Evolutionary conservation across 2,329 filamentous ascomycete species (phyloP), one percentile per base, ranked within the genome.

Genomic region (Penicillium crustosum): DNA sequence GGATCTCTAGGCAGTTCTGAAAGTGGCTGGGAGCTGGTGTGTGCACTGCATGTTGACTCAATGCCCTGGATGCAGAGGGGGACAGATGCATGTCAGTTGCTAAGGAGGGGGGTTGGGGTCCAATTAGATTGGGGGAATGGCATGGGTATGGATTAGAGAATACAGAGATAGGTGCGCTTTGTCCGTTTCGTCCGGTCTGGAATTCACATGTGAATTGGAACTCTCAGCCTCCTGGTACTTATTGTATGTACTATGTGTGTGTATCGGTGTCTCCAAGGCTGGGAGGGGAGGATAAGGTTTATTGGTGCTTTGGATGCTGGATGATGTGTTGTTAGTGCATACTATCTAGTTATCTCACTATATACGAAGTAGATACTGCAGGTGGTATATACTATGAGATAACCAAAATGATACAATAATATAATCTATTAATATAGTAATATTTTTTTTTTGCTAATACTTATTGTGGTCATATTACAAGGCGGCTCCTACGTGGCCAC

Each of bases 401-500:
- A 31, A 21, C 2, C 0, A 45, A 8, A 35, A 35, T 7, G 15
- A 35, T 35, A 35, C 15, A 27, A 27, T n/a, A 12, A 19, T 29
- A 6, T 47, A n/a, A 35, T 49, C 8, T 21, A 41, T 29, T 39
- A 41, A 31, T 50, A 50, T 49, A 43, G 27, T 41, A 39, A n/a
- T 35, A 41, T 17, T 48, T 35, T 31, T n/a, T n/a, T n/a, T 21
- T 23, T 1, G 3, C 19, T 19, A 1, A n/a, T 15, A 13, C 31
- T 15, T 33, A 13, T 27, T 27, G 27, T 57, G n/a, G 31, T 48
- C 29, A 9, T 21, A 19, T 15, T 41, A 31, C 23, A 19, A 42
- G 38, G 52, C 33, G 55, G 48, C 53, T 41, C 41, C 29, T 58
- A 64, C 59, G 62, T 58, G 60, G 61, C 57, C 48, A 39, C 27